Conservation (phyloP, 495 filamentous ascomycete species). For the Penicillium coprophilum region DNA sequence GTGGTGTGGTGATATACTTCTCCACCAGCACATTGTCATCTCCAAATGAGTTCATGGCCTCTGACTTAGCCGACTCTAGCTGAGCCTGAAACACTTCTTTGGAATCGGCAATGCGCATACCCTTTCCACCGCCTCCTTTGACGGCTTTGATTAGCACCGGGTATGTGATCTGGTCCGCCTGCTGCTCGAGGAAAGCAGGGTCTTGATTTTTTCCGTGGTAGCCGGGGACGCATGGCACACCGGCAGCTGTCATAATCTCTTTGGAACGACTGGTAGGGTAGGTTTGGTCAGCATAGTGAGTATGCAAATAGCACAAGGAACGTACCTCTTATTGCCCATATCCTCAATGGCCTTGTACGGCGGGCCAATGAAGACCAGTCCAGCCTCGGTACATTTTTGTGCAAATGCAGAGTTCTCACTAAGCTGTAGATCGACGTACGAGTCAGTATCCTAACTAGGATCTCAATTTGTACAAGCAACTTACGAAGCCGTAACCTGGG, state of each 20-base stretch:
- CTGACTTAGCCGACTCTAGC: conserved; percentile 81
- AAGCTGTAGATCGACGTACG: conserved; percentile 33
- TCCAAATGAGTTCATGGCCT: conserved; percentile 88
- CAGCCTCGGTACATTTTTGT: conserved; percentile 81
- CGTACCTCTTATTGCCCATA: conserved; percentile 92
- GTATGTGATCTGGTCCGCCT: conserved; percentile 81
- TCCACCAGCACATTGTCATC: conserved; percentile 96
- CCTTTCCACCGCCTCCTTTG: conserved; percentile 94
- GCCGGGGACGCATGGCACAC: conserved; percentile 93
- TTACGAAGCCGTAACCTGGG: conserved; percentile 93
- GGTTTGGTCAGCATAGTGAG: conserved; percentile 8
- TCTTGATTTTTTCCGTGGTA: conserved; percentile 91
- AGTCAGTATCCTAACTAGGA: background rate
- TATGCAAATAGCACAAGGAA: background rate
- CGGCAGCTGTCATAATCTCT: conserved; percentile 91
- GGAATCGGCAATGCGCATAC: conserved; percentile 89
- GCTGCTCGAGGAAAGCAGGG: conserved; percentile 61
- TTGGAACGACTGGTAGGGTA: conserved; percentile 62
- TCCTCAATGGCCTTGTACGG: conserved; percentile 90
- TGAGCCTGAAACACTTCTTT: conserved; percentile 78
- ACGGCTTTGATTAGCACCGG: conserved; percentile 97
- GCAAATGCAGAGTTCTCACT: conserved; percentile 95
- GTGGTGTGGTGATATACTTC: conserved; percentile 90
- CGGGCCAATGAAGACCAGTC: conserved; percentile 91
- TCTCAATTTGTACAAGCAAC: conserved; percentile 16